phyloP scores from a whole-genome alignment of 441 rosid species.

The Pelargonium cotyledonis region DNA sequence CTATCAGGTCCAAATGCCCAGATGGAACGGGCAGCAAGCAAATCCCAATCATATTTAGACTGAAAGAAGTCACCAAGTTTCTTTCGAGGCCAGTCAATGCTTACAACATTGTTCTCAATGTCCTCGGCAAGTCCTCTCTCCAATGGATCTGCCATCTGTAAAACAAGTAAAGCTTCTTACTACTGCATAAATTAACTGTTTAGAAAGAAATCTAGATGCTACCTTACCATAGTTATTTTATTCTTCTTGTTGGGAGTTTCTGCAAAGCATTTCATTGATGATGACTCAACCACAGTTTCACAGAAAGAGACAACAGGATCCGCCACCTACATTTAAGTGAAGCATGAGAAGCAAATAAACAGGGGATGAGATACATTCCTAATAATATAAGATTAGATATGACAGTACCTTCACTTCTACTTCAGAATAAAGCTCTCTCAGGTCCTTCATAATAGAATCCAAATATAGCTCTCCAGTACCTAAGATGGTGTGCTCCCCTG shows the following conservation, averaged over 20 bases:
- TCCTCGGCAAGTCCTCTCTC: slow-evolving; percentile 94
- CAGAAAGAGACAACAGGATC: slow-evolving; percentile 97
- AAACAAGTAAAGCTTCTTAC: slow-evolving; percentile 13
- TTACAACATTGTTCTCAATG: slow-evolving; percentile 84
- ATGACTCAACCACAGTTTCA: slow-evolving; percentile 95
- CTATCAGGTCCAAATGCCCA: slow-evolving; percentile 99
- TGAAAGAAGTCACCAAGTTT: slow-evolving; percentile 86
- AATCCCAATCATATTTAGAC: slow-evolving; percentile 93
- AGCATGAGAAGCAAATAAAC: slow-evolving; percentile 9
- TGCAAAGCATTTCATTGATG: slow-evolving; percentile 95
- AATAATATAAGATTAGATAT: background rate
- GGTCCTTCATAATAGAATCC: slow-evolving; percentile 98
- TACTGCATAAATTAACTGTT: too few species aligned
- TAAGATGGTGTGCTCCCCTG: slow-evolving; percentile 94
- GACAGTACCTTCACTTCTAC: slow-evolving; percentile 88
- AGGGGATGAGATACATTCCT: too few species aligned
- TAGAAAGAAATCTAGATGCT: slow-evolving; percentile 2
- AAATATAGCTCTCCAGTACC: slow-evolving; percentile 94
- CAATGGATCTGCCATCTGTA: slow-evolving; percentile 90
- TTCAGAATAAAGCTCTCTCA: slow-evolving; percentile 94
- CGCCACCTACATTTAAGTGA: slow-evolving; percentile 55
- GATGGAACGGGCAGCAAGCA: slow-evolving; percentile 93
- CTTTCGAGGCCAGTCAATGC: slow-evolving; percentile 80
- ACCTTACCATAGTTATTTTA: slow-evolving; percentile 82
- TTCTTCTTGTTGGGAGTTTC: slow-evolving; percentile 97